Base-by-base conservation (phyloP, 805 yeast species). In the Metschnikowia cerradonensis region DNA sequence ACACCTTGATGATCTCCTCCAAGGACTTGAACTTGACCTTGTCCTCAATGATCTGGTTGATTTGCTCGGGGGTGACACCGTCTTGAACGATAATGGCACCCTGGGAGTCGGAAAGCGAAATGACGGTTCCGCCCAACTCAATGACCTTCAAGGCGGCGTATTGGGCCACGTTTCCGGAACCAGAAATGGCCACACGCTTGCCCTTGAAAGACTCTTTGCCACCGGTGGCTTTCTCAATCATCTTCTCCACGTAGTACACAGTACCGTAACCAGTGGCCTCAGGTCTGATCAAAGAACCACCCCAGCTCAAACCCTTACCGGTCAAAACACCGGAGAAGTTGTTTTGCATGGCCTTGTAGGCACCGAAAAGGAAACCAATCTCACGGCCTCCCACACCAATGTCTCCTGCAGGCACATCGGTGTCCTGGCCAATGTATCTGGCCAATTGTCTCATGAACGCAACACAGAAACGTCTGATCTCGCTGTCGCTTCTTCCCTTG, bases 391-490 rank as follows among this genome's bases (percentile, higher is more conserved):
- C 96, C 58, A 90, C 96, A 81, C 96, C 96, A 72, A 92, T 92
- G 76, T 92, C 99, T 75, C 99, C 99, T 61, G 99, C 99, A 68
- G 99, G 99, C 50, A 94, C 97, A 77, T 92, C 99, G 54, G 96
- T 90, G 75, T 88, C 92, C 68, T 87, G 90, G 57, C 98, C 99
- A 76, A 92, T 92, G 83, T 91, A 91, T 74, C 96, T 86, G 60
- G 91, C 84, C 65, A 92, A 83, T 77, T 92, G 96, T 73, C 89
- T 80, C 96, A 92, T 92, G 82, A 92, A 92, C 47, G 97, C 81
- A 66, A 81, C 82, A 80, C 97, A 92, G 84, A 92, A 92, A 75
- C 96, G 85, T 81, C 99, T 86, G 77, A 92, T 92, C 80, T 92
- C 99, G 64, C 76, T 73, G 74, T 91, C 94, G 54, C 96, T 81